phyloP scores from a whole-genome alignment of 176 grass and related monocot species.

The Tillandsia leiboldiana region DNA sequence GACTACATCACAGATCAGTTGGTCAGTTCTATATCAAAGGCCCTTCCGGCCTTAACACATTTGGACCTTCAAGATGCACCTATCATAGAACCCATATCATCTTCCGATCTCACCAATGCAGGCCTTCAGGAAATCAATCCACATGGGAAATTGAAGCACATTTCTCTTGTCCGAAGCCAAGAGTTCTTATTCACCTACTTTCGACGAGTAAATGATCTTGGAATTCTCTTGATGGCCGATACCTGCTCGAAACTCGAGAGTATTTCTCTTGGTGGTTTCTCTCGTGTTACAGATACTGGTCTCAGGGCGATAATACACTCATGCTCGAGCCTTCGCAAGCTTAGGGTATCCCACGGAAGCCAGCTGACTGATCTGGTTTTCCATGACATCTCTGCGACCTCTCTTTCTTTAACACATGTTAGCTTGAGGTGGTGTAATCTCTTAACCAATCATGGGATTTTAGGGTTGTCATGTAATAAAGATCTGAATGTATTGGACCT shows the following conservation, averaged over 20 bases:
- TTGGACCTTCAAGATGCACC: constrained; percentile 92
- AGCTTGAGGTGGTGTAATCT: constrained; percentile 86
- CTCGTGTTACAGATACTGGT: constrained; percentile 80
- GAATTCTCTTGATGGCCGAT: constrained; percentile 74
- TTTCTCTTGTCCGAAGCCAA: constrained; percentile 84
- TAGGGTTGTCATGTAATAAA: constrained; percentile 80
- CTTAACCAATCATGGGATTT: constrained; percentile 61
- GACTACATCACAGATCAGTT: constrained; percentile 85
- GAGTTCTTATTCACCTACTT: constrained; percentile 84
- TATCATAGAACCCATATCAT: constrained; percentile 51
- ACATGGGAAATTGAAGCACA: constrained; percentile 69
- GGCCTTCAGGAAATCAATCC: constrained; percentile 85
- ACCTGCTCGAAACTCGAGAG: constrained; percentile 80
- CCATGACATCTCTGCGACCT: constrained; percentile 94
- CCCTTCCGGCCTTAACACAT: constrained; percentile 55
- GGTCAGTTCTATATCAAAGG: constrained; percentile 60
- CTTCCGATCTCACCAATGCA: constrained; percentile 80
- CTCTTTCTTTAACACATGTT: constrained; percentile 89
- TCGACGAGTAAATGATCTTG: constrained; percentile 71
- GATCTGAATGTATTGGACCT: constrained; percentile 82
- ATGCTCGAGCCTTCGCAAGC: constrained; percentile 68
- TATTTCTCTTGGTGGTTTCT: constrained; percentile 86
- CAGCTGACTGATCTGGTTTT: constrained; percentile 93
- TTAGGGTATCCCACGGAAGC: constrained; percentile 74
- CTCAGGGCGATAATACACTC: constrained; percentile 85